phyloP scores from a whole-genome alignment of 148 eudicot species.

The Talinum fruticosum region DNA sequence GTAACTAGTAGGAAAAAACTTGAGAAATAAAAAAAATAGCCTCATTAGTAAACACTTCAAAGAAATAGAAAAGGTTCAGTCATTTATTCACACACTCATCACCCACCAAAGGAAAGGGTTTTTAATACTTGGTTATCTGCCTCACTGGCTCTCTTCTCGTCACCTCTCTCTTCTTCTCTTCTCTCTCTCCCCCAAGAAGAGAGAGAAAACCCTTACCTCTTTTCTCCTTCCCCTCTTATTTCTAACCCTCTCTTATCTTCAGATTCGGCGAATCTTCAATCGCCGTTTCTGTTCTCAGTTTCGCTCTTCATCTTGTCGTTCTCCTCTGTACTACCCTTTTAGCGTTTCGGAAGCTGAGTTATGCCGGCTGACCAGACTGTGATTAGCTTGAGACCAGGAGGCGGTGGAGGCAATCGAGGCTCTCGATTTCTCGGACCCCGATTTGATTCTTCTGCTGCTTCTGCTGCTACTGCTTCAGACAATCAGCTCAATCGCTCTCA shows the following conservation, averaged over 20 bases:
- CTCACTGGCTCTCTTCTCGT: not conserved
- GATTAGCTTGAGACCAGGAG: conserved; percentile 86
- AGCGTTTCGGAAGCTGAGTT: conserved; percentile 32
- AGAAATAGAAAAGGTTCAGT: too few relatives aligned
- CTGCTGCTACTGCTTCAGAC: conserved; percentile 35
- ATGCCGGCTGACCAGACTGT: conserved; percentile 95
- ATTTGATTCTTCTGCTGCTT: conserved; percentile 47
- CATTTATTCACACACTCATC: not conserved
- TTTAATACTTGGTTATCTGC: conserved; percentile 6
- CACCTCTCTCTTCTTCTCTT: not conserved
- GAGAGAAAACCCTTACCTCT: conserved; percentile 23
- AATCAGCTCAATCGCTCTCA: conserved; percentile 74
- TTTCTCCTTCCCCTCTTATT: not conserved
- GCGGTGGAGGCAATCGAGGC: conserved; percentile 60
- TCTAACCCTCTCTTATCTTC: conserved; percentile 5
- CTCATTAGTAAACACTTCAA: too few relatives aligned
- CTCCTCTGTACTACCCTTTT: not conserved
- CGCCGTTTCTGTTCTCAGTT: conserved; percentile 16
- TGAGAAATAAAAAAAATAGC: too few relatives aligned
- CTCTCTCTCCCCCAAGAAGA: conserved; percentile 9
- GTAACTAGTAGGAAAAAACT: too few relatives aligned
- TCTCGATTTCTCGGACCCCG: conserved; percentile 62
- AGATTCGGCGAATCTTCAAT: conserved; percentile 12
- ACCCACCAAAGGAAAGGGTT: conserved; percentile 16
- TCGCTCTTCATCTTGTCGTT: not conserved